Percentiles rank a stretch among this genome's conserved stretches.
Conservation (phyloP, 2,329 filamentous ascomycete species). For the Microascus cirrosus region DNA sequence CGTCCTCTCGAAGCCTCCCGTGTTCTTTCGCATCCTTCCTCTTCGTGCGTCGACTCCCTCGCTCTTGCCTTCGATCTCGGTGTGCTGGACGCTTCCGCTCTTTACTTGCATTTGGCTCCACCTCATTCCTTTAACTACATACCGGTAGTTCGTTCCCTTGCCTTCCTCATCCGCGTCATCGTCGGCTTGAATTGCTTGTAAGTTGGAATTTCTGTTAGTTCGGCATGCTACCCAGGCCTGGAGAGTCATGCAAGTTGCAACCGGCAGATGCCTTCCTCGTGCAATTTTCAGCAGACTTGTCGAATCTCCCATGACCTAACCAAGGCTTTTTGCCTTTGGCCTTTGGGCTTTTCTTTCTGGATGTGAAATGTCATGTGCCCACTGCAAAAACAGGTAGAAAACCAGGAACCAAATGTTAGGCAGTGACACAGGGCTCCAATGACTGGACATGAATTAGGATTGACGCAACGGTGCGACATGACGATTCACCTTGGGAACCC, state of each 20-base stretch:
- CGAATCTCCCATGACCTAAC: no score
- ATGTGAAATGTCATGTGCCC: background rate
- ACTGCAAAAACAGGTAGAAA: background rate
- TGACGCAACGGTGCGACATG: background rate
- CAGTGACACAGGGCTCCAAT: background rate
- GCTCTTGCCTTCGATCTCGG: background rate
- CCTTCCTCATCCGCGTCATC: background rate
- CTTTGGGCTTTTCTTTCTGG: background rate
- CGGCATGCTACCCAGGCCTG: no score
- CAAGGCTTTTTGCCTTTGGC: background rate
- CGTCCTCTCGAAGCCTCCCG: background rate
- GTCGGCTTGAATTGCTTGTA: no score
- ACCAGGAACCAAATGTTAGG: background rate
- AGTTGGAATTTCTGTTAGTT: no score
- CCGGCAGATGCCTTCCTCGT: no score
- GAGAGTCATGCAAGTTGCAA: no score
- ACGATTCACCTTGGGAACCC: background rate
- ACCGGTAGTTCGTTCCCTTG: background rate
- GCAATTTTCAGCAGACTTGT: no score
- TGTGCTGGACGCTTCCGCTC: slow-evolving; percentile 1
- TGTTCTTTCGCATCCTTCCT: background rate
- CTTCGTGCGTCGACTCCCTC: background rate
- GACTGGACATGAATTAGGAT: background rate
- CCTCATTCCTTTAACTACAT: background rate
- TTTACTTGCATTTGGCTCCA: background rate